These are phyloP conservation scores for Wickerhamiella brachini DNA, from an alignment of 805 yeast genomes.

Conservation along the genomic window DNA sequence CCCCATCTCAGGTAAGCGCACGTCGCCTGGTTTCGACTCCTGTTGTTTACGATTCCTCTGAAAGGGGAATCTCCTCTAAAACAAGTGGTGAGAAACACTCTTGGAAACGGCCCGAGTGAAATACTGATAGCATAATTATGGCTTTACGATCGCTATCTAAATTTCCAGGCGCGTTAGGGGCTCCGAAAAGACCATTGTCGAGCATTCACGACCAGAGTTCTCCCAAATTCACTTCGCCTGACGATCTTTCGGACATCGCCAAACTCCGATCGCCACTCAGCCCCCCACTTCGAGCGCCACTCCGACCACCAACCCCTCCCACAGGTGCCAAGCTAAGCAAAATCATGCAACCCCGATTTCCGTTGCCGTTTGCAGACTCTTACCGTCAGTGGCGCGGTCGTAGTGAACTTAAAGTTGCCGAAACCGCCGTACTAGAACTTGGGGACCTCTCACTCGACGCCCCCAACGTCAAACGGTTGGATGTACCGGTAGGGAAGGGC, in stretches of 20 bases:
- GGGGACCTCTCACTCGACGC: constrained; percentile 34
- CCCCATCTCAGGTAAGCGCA: no score
- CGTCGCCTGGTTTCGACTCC: no score
- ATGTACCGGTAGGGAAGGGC: constrained; percentile 39
- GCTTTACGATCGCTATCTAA: no score
- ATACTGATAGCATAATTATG: no score
- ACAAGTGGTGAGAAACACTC: no score
- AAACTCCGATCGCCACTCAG: no score
- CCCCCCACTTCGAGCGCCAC: no score
- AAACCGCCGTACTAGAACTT: constrained; percentile 37
- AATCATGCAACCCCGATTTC: constrained; percentile 20
- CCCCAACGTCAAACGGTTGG: constrained; percentile 15
- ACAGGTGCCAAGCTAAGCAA: constrained; percentile 23
- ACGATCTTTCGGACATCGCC: not conserved
- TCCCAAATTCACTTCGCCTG: not conserved
- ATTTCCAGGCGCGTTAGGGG: no score
- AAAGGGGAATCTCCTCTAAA: no score
- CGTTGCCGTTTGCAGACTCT: constrained; percentile 27
- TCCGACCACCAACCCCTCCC: constrained; percentile 23
- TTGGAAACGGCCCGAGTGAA: no score
- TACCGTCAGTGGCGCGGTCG: constrained; percentile 32
- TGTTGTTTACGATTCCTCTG: no score
- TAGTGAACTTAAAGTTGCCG: constrained; percentile 27
- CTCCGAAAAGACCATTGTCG: not conserved
- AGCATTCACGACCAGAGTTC: not conserved